Conservation (phyloP, 1,284 basidiomycete species). For the Limonomyces culmigenus region DNA sequence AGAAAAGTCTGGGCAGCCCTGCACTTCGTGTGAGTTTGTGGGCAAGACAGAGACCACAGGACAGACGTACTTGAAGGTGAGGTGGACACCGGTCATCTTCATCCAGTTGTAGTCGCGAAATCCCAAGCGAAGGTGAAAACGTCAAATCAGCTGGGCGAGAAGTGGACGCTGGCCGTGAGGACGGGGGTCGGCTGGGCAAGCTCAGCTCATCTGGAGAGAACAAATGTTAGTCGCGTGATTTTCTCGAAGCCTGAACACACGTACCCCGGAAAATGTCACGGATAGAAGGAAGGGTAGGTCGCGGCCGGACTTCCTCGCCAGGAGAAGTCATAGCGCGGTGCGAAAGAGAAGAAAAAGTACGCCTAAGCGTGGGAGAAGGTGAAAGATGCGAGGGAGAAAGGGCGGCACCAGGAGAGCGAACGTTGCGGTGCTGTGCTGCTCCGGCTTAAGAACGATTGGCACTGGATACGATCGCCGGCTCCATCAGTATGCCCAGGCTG, state of each 20-base stretch:
- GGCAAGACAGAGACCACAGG: no score
- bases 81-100: not conserved
- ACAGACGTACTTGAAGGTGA: no score
- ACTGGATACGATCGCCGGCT: no score
- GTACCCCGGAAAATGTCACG: constrained; percentile 54
- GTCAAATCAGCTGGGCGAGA: constrained; percentile 7
- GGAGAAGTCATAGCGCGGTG: not conserved
- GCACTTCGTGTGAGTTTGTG: no score
- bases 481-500: no score
- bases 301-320: constrained; percentile 11
- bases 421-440: no score
- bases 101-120: constrained; percentile 10
- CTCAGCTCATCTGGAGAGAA: constrained; percentile 24
- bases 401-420: no score
- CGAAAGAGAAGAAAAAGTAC: not conserved
- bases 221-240: constrained; percentile 4
- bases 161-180: constrained; percentile 13
- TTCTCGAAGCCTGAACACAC: constrained; percentile 7
- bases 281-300: constrained; percentile 61
- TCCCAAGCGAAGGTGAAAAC: constrained; percentile 22
- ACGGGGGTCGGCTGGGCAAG: constrained; percentile 16
- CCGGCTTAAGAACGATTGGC: no score
- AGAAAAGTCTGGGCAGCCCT: no score
- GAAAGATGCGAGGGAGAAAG: no score
- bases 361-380: no score